Conservation (phyloP, 2,329 filamentous ascomycete genomes). For the Trichoderma sp. region DNA sequence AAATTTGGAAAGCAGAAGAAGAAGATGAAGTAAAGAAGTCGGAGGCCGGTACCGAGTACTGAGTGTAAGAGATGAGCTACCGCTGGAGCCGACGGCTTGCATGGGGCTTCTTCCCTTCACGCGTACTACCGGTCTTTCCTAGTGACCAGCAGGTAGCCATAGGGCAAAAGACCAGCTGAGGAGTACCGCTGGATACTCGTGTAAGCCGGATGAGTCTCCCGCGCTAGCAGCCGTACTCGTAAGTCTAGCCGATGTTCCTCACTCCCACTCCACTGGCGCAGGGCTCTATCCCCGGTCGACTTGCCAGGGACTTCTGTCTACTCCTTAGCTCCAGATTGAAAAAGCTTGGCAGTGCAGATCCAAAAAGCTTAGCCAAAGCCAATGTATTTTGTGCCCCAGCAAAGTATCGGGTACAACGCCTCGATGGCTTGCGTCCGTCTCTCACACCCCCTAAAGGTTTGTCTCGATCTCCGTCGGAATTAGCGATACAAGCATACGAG, state of each 20-base stretch:
- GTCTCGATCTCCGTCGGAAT: constrained; percentile 12
- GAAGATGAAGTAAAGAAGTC: not conserved
- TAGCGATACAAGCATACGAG: not conserved
- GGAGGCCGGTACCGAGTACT: too few species aligned
- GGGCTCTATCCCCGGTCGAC: not conserved
- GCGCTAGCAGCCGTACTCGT: not conserved
- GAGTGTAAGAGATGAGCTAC: too few species aligned
- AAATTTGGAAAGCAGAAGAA: not conserved
- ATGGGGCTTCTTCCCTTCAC: too few species aligned
- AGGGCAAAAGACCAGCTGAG: too few species aligned
- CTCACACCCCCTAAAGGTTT: not conserved
- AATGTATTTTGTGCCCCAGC: not conserved
- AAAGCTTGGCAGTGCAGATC: constrained; percentile 27
- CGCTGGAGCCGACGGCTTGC: too few species aligned
- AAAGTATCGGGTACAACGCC: not conserved
- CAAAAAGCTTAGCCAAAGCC: constrained; percentile 16
- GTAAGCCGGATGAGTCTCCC: not conserved
- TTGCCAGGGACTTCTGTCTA: constrained; percentile 7
- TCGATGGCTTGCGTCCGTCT: not conserved
- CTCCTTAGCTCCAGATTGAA: constrained; percentile 24
- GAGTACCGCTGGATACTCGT: too few species aligned
- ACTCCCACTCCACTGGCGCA: not conserved
- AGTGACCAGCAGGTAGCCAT: too few species aligned
- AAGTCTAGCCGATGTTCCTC: too few species aligned
- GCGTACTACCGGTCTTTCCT: too few species aligned